These are phyloP conservation scores for Botrytis fabae DNA, from an alignment of 2,329 filamentous ascomycete species.

Conservation along the genomic window DNA sequence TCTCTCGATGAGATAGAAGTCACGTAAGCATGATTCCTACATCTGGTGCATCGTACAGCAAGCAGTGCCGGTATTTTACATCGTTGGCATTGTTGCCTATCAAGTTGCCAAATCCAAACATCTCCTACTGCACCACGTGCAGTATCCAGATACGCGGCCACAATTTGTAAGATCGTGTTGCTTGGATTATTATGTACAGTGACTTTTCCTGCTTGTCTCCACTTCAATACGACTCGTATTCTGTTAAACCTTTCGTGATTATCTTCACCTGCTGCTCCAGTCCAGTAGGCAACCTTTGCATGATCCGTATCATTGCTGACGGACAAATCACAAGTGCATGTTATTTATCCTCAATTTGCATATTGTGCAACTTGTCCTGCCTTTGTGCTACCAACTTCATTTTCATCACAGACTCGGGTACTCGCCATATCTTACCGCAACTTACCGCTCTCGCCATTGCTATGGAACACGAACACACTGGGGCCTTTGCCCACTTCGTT, in stretches of 20 bases:
- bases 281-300: conserved; percentile 3
- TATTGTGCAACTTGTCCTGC: conserved; percentile 11
- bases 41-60: conserved; percentile 19
- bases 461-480: conserved; percentile 13
- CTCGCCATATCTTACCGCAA: conserved; percentile 19
- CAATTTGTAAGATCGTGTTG: conserved; percentile 18
- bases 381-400: conserved; percentile 7
- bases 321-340: conserved; percentile 5
- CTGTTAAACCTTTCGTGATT: conserved; percentile 4
- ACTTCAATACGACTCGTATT: conserved; percentile 4
- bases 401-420: conserved; percentile 18
- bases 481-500: conserved; percentile 5
- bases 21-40: conserved; percentile 19
- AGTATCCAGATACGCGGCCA: conserved; percentile 25
- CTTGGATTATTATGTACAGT: not conserved
- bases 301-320: conserved; percentile 1
- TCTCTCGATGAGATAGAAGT: conserved; percentile 16
- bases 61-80: not conserved
- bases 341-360: conserved; percentile 13
- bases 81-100: conserved; percentile 12
- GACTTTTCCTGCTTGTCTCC: conserved; percentile 6
- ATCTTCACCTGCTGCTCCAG: not conserved
- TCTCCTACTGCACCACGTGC: conserved; percentile 18
- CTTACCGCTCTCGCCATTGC: conserved; percentile 11
- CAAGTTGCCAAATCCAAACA: conserved; percentile 1